phyloP scores from a whole-genome alignment of 2,329 filamentous ascomycete genomes.

The Calonectria naviculata region DNA sequence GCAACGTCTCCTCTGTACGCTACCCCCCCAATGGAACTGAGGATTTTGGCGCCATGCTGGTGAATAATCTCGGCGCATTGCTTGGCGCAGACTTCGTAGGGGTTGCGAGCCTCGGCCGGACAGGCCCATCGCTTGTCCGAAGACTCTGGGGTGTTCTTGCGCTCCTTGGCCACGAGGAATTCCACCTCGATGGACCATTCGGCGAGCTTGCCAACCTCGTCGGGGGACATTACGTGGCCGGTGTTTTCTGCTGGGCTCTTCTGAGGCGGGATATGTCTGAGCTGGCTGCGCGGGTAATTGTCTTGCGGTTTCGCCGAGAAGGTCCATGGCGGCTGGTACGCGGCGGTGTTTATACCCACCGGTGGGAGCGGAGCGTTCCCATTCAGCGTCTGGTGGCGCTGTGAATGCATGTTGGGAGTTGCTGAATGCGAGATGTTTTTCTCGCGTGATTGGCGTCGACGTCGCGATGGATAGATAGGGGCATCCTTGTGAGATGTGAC shows the following conservation, averaged over 20 bases:
- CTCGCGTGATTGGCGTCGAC: neutral
- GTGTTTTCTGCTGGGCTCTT: neutral
- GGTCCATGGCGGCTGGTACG: neutral
- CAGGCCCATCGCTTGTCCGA: constrained; percentile 29
- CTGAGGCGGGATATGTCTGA: neutral
- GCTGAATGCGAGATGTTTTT: neutral
- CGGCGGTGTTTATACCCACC: neutral
- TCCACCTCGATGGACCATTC: constrained; percentile 37
- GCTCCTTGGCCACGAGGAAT: constrained; percentile 37
- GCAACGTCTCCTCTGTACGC: constrained; percentile 9
- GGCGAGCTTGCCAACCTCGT: neutral
- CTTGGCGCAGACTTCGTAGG: constrained; percentile 18
- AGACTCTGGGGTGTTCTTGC: neutral
- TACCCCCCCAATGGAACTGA: constrained; percentile 10
- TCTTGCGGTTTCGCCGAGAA: neutral
- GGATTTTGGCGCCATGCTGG: neutral
- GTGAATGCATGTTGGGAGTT: neutral
- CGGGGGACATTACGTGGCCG: neutral
- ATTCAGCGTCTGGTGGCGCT: neutral
- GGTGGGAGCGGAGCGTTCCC: neutral
- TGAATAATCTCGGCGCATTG: constrained; percentile 20
- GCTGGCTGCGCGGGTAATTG: neutral
- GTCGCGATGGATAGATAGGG: neutral
- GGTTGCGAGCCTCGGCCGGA: constrained; percentile 21
- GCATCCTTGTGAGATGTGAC: constrained; percentile 11